Base-by-base conservation (phyloP, 495 filamentous ascomycete species). In the Hyaloscypha finlandica region DNA sequence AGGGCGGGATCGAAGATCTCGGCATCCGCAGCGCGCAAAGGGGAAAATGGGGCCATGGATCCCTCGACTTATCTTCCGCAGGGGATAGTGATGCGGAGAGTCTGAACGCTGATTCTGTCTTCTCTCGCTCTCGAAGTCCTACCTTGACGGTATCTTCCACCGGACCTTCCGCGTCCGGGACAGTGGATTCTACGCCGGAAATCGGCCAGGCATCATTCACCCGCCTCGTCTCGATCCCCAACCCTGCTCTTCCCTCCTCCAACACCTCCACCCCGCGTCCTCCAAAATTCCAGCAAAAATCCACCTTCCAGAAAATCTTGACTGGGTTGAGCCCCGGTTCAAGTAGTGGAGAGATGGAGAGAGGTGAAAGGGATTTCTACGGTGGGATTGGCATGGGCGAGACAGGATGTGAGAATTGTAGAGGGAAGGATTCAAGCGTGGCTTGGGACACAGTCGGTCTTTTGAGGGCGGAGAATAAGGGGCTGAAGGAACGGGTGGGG, bases 371-470 rank as follows among this genome's bases (percentile, higher is more conserved):
- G 12, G 39, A 68, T 35, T 16, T 12, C 22, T 63, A 54, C 29
- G 59, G 53, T 12, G 64, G 62, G 4, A 65, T 61, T 58, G 76
- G 37, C 59, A 62, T 62, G 8, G 70, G 32, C 3, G 67, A 60
- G 0, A 74, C 77, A 11, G 82, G 80, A 59, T 91, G 88, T 53
- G 66, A 60, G 22, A 90, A 86, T 65, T 91, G 88, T 73, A 74
- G 85, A 71, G 85, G 90, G 3, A 79, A 84, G 66, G 81, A 87
- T 51, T 78, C 85, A 45, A 86, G 86, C 32, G 83, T 91, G 64
- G 89, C 88, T 14, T 90, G 90, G 91, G 82, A 88, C 67, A 86
- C 91, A 14, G 84, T 92, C 35, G 83, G 88, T 4, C 68, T 91
- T 54, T 75, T 94, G 65, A 83, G 89, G 64, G 88, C 88, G 48